phyloP scores from a whole-genome alignment of 768 basidiomycete species.

The Zangia roseola region DNA sequence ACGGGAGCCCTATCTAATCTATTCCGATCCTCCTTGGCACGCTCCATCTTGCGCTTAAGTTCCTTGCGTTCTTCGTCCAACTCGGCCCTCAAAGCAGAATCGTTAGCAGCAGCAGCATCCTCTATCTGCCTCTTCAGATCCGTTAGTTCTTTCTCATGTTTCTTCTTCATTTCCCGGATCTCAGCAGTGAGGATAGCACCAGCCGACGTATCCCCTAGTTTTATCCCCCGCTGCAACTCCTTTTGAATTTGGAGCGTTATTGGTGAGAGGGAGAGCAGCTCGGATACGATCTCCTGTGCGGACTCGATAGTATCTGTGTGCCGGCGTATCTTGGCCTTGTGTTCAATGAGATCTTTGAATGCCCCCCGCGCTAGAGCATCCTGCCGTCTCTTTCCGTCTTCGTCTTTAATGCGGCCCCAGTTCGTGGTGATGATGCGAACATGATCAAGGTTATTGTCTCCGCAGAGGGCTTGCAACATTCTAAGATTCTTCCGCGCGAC shows the following conservation, averaged over 20 bases:
- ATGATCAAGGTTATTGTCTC: slow-evolving; percentile 38
- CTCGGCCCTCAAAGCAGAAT: neutral
- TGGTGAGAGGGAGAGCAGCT: slow-evolving; percentile 36
- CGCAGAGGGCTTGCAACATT: slow-evolving; percentile 43
- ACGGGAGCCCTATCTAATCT: too few relatives aligned
- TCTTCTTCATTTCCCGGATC: slow-evolving; percentile 39
- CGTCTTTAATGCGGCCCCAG: slow-evolving; percentile 37
- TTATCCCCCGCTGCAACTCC: slow-evolving; percentile 42
- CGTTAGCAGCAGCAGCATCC: slow-evolving; percentile 30
- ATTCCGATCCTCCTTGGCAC: neutral
- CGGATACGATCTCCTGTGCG: slow-evolving; percentile 39
- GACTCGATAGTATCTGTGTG: slow-evolving; percentile 39
- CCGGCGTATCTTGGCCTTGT: slow-evolving; percentile 39
- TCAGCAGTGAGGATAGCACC: slow-evolving; percentile 43
- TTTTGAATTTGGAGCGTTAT: slow-evolving; percentile 43
- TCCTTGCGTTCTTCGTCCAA: neutral
- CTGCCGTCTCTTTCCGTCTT: slow-evolving; percentile 25
- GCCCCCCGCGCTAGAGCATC: slow-evolving; percentile 33
- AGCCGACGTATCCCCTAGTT: slow-evolving; percentile 47
- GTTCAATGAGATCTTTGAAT: slow-evolving; percentile 43
- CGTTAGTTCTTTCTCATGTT: slow-evolving; percentile 38
- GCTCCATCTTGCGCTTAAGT: neutral
- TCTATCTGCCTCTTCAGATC: slow-evolving; percentile 40
- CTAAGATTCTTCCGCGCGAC: slow-evolving; percentile 40
- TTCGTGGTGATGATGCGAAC: slow-evolving; percentile 47